Conservation (phyloP, 192 early-diverging fungal genomes). For the Coemansia sp. region DNA sequence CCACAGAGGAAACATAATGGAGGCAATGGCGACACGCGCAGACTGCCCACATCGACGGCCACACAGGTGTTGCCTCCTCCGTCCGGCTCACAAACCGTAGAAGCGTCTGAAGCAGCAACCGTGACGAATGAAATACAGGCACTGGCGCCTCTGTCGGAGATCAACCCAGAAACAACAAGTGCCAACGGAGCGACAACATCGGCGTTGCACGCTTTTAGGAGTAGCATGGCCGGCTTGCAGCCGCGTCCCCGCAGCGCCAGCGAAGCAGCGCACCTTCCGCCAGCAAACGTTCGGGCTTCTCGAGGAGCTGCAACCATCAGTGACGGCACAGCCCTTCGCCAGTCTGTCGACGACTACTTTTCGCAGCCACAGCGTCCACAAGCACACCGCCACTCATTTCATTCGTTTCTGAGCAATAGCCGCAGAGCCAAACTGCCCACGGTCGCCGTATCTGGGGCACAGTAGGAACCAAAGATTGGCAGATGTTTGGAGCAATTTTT, state of each 20-base stretch:
- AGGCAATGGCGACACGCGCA: neutral
- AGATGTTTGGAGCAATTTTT: no score
- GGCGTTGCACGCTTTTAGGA: neutral
- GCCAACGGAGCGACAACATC: neutral
- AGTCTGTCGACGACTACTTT: conserved; percentile 5
- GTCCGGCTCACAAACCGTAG: neutral
- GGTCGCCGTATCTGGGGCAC: conserved; percentile 2
- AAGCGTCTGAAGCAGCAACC: neutral
- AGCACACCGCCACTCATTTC: neutral
- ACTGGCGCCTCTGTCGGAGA: neutral
- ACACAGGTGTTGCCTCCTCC: neutral
- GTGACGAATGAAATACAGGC: neutral
- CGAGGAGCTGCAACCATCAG: neutral
- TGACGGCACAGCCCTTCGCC: neutral
- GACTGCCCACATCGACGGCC: neutral
- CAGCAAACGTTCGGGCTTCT: neutral
- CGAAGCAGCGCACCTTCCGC: neutral
- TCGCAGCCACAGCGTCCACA: conserved; percentile 2
- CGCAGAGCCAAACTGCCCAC: neutral
- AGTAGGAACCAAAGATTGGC: neutral
- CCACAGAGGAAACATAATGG: neutral
- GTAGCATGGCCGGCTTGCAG: neutral
- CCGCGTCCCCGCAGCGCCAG: neutral
- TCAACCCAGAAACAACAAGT: neutral
- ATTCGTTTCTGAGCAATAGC: neutral